Evolutionary conservation across 345 rosid genomes (phyloP).

Genomic region (Psidium friedrichsthalianum): DNA sequence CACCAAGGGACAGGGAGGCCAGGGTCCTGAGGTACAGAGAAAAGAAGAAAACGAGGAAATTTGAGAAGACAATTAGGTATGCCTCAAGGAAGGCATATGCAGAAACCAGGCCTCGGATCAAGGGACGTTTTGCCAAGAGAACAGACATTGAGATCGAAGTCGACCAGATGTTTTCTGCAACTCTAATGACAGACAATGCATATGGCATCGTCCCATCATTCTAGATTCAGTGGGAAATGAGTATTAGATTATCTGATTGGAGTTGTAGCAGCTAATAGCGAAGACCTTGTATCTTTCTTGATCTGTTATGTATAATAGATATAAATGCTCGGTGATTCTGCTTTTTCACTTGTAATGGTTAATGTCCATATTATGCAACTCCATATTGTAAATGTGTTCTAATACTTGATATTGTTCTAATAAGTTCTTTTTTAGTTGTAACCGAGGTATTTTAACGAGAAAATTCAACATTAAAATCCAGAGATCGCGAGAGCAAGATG

Average conservation of each 20-base stretch:
- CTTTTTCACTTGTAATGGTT: neutral
- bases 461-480: neutral
- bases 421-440: neutral
- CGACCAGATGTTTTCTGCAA: slow-evolving; percentile 52
- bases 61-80: slow-evolving; percentile 91
- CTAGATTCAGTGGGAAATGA: slow-evolving; percentile 1
- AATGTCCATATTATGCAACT: neutral
- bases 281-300: slow-evolving; percentile 1
- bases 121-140: slow-evolving; percentile 88
- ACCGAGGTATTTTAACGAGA: neutral
- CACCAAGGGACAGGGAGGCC: slow-evolving; percentile 82
- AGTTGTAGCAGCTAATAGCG: neutral
- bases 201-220: slow-evolving; percentile 79
- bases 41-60: slow-evolving; percentile 82
- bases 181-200: slow-evolving; percentile 34
- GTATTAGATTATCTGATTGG: slow-evolving; percentile 1
- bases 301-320: slow-evolving; percentile 2
- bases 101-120: slow-evolving; percentile 85
- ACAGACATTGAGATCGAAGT: slow-evolving; percentile 45
- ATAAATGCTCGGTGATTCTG: slow-evolving; percentile 7
- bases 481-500: neutral
- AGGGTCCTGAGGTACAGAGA: slow-evolving; percentile 89
- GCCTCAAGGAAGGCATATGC: slow-evolving; percentile 98
- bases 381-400: neutral
- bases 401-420: neutral